Base-by-base conservation (phyloP, 2,329 filamentous ascomycete genomes). In the Penicillium nordicum region DNA sequence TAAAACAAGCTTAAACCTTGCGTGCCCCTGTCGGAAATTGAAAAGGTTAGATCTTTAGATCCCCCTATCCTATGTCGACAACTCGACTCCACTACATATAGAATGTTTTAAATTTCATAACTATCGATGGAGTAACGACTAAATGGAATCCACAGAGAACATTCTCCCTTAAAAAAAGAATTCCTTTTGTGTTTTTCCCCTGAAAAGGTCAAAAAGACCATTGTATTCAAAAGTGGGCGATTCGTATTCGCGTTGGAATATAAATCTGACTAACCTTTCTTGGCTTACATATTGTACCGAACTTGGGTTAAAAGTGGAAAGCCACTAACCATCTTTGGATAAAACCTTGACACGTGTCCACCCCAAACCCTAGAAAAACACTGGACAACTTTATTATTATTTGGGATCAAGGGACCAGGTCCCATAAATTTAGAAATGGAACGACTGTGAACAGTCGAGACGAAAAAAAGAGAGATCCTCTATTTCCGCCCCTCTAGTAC, bases 1-100 rank as follows among this genome's bases (percentile, higher is more conserved):
- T 61, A 61, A 58, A 63, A 52, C 53, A 63, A 63, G 61, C 61
- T 62, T 63, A 62, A 62, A 63, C 59, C 34, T 57, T 56, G 40
- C 47, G 48, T 50, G 18, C 54, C 59, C 59, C 53, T 58, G 34
- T 57, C 43, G 37, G 45, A 57, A 53, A 57, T 59, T 59, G 48
- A 52, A 52, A 50, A 53, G 14, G 27, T 37, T 18, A 43, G 54
- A 54, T 57, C 55, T 34, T 47, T 49, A 23, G 25, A 47, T 29
- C 30, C 54, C 54, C 50, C 44, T 54, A 25, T 53, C 43, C 36
- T 11, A 37, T 12, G 30, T 32, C 21, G 5, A 21, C 12, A 3
- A 32, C 21, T 45, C 5, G 10, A 37, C 40, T 45, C 53, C 40
- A 52, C 47, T 44, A 5, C 14, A 49, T 10, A 49, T 48, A n/a